Evolutionary conservation across 192 early-diverging fungal genomes (phyloP).

Genomic region (Gonapodya prolifera): DNA sequence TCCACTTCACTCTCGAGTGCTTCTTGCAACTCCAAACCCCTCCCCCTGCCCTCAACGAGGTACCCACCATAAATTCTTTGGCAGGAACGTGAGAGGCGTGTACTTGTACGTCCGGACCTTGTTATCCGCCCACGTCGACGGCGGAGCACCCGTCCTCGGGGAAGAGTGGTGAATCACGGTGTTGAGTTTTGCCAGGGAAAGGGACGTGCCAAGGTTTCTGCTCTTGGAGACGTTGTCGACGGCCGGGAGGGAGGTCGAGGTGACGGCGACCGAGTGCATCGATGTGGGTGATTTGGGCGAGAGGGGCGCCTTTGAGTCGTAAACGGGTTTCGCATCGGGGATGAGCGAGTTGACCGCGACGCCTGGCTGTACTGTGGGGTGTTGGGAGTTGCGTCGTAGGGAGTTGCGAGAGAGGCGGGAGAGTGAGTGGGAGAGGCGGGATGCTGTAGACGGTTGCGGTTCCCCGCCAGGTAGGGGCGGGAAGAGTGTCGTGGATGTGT

Average conservation of each 20-base stretch:
- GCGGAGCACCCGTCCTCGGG: neutral
- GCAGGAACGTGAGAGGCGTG: conserved; percentile 74
- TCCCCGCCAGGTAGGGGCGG: neutral
- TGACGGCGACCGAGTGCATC: neutral
- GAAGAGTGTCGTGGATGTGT: neutral
- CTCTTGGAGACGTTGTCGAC: too few species aligned
- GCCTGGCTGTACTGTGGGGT: neutral
- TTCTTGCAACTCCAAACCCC: too few species aligned
- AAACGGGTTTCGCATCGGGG: neutral
- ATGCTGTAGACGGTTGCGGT: neutral
- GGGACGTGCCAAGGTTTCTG: neutral
- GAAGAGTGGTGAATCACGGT: neutral
- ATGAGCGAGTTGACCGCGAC: neutral
- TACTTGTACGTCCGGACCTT: conserved; percentile 85
- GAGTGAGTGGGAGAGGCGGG: neutral
- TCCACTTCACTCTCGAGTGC: too few species aligned
- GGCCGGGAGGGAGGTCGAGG: neutral
- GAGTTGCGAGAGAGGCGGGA: neutral
- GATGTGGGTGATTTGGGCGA: neutral
- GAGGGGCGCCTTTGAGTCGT: neutral
- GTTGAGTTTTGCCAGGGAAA: neutral
- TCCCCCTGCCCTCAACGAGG: too few species aligned
- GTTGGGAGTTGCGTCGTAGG: neutral
- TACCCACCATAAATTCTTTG: conserved; percentile 63
- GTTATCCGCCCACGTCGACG: conserved; percentile 27